A percentile compares a stretch with the other conserved stretches of the same genome.
Conservation (phyloP, 306 rosid species). For the Quercus suber region DNA sequence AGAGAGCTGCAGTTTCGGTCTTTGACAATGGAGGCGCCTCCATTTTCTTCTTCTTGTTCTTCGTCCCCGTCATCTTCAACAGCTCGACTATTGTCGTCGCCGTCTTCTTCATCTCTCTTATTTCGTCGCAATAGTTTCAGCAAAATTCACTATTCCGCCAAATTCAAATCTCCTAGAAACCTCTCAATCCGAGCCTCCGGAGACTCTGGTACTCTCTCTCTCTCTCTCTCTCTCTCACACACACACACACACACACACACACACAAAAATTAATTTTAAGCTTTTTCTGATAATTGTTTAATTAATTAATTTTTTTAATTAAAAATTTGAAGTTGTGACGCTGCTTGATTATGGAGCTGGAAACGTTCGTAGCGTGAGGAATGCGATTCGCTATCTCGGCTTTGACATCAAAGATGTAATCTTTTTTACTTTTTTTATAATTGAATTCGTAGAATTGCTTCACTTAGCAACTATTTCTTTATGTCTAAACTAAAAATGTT, state of each 20-base stretch:
- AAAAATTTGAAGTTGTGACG: conserved; percentile 60
- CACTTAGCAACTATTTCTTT: too few species aligned
- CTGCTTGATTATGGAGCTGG: conserved; percentile 95
- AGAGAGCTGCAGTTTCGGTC: not conserved
- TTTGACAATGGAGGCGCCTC: conserved; percentile 71
- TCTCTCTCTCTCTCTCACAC: not conserved
- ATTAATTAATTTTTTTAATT: not conserved
- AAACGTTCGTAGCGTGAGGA: conserved; percentile 85
- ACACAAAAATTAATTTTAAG: not conserved
- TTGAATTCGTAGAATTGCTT: not conserved
- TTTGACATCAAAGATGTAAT: conserved; percentile 83
- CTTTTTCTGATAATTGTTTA: not conserved
- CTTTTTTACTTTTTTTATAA: not conserved
- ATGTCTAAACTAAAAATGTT: too few species aligned
- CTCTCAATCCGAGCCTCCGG: conserved; percentile 65
- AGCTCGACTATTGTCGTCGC: conserved; percentile 31
- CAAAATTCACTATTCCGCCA: conserved; percentile 9
- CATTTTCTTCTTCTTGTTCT: conserved; percentile 30
- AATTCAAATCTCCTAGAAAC: conserved; percentile 31
- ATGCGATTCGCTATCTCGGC: conserved; percentile 80
- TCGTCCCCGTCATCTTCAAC: conserved; percentile 5
- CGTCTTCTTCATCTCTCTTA: conserved; percentile 53
- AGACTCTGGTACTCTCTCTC: conserved; percentile 54
- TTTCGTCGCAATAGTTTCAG: conserved; percentile 30
- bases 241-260: too few species aligned